Conservation (phyloP, 1,139 yeast genomes). For the Pneumocystis carinii region DNA sequence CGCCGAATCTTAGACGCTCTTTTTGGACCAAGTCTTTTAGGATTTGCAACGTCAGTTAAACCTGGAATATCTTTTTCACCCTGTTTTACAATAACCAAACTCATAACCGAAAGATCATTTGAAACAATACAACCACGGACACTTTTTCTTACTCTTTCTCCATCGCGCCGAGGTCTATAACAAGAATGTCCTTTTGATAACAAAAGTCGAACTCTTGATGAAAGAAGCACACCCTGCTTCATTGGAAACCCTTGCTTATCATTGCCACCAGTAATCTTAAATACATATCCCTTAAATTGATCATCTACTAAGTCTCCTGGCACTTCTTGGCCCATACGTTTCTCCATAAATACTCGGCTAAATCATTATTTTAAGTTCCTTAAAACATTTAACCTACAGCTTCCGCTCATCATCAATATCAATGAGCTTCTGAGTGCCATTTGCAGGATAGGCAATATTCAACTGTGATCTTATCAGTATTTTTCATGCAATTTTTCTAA, state of each 20-base stretch:
- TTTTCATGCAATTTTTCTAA: not conserved
- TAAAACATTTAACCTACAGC: slow-evolving; percentile 25
- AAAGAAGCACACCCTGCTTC: slow-evolving; percentile 95
- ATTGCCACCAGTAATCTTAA: slow-evolving; percentile 99
- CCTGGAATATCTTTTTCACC: slow-evolving; percentile 95
- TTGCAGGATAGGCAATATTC: slow-evolving; percentile 99
- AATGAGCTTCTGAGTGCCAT: slow-evolving; percentile 97
- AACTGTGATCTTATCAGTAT: slow-evolving; percentile 34
- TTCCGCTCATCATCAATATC: slow-evolving; percentile 99
- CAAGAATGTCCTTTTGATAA: slow-evolving; percentile 91
- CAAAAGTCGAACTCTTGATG: slow-evolving; percentile 97
- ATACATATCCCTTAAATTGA: slow-evolving; percentile 98
- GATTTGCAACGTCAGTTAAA: slow-evolving; percentile 82
- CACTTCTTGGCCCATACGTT: slow-evolving; percentile 99
- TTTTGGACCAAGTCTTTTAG: slow-evolving; percentile 99
- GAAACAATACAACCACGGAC: slow-evolving; percentile 99
- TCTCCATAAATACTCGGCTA: slow-evolving; percentile 88
- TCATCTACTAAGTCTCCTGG: slow-evolving; percentile 97
- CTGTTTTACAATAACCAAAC: slow-evolving; percentile 89
- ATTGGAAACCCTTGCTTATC: slow-evolving; percentile 99
- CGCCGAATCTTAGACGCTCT: slow-evolving; percentile 99
- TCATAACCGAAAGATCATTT: slow-evolving; percentile 88
- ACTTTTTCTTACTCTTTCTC: slow-evolving; percentile 99
- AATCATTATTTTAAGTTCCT: not conserved
- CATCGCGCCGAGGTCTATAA: slow-evolving; percentile 99